These are phyloP conservation scores for Colletotrichum plurivorum DNA, from an alignment of 2,329 filamentous ascomycete genomes.

Conservation along the genomic window DNA sequence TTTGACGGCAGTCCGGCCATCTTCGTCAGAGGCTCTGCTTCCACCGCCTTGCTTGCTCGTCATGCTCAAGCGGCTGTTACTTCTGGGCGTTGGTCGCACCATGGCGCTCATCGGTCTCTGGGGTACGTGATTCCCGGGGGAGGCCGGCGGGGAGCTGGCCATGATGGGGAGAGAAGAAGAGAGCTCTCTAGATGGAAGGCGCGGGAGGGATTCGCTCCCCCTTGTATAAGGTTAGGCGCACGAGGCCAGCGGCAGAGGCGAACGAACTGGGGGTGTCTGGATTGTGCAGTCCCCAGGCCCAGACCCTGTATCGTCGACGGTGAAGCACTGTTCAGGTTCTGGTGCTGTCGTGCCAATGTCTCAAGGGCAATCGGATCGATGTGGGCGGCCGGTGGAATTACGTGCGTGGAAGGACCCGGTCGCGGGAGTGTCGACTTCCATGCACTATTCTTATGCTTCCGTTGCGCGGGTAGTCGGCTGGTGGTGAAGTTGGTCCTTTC, in stretches of 20 bases:
- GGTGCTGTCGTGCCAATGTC: constrained; percentile 33
- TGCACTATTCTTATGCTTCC: constrained; percentile 36
- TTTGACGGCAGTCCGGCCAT: constrained; percentile 92
- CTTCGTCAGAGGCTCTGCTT: constrained; percentile 90
- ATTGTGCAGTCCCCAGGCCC: constrained; percentile 32
- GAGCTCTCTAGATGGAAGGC: constrained; percentile 30
- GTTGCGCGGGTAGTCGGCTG: background rate
- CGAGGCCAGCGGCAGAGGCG: constrained; percentile 17
- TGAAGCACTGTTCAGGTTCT: constrained; percentile 32
- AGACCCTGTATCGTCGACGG: constrained; percentile 28
- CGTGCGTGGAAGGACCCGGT: constrained; percentile 28
- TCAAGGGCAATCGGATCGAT: constrained; percentile 32
- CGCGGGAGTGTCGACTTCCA: constrained; percentile 23
- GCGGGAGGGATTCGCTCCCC: constrained; percentile 26
- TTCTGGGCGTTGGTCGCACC: constrained; percentile 79
- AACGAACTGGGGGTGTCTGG: constrained; percentile 29
- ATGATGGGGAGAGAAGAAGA: constrained; percentile 57
- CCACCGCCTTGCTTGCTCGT: constrained; percentile 81
- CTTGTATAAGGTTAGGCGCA: constrained; percentile 30
- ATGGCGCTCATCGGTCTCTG: constrained; percentile 86
- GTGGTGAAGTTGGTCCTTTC: background rate
- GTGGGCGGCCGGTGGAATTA: constrained; percentile 14
- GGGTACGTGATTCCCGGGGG: constrained; percentile 66
- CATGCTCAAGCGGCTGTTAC: constrained; percentile 88
- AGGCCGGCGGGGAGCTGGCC: constrained; percentile 79